A percentile compares a stretch with the other conserved stretches of the same genome.
Evolutionary conservation across 768 basidiomycete genomes (phyloP).

Genomic region (Trametes cingulata): DNA sequence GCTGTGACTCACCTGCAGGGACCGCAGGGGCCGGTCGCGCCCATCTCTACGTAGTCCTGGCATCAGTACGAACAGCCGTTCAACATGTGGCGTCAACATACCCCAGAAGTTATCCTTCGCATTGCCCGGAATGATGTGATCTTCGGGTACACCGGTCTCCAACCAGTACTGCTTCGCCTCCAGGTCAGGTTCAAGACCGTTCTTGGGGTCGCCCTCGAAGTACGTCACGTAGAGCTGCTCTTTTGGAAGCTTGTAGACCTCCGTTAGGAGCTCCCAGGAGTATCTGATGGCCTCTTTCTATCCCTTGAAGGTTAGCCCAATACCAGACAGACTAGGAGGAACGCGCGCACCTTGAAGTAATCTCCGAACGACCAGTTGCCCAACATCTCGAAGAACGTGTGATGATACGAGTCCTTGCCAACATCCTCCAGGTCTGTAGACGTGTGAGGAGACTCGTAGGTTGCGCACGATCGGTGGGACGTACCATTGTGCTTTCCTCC

Average conservation of each 20-base stretch:
- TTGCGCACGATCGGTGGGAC: too few species aligned
- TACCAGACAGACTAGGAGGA: not conserved
- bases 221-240: constrained; percentile 97
- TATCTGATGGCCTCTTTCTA: constrained; percentile 91
- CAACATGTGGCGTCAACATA: constrained; percentile 38
- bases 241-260: constrained; percentile 83
- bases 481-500: constrained; percentile 98
- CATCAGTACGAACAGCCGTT: not conserved
- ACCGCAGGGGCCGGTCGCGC: constrained; percentile 95
- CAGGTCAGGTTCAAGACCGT: constrained; percentile 81
- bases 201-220: constrained; percentile 91
- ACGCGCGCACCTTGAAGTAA: constrained; percentile 87
- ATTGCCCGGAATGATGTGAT: constrained; percentile 90
- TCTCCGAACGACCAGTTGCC: constrained; percentile 99
- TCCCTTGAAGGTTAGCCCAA: constrained; percentile 1
- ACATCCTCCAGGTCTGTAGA: constrained; percentile 92
- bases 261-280: constrained; percentile 94
- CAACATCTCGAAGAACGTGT: constrained; percentile 99
- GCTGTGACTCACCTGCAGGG: constrained; percentile 70
- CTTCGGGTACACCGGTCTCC: constrained; percentile 83
- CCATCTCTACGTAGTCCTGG: constrained; percentile 76
- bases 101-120: constrained; percentile 99
- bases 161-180: constrained; percentile 90
- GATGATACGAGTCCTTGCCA: constrained; percentile 97
- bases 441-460: constrained; percentile 11